These are phyloP conservation scores for Pyrenochaeta sp. DNA, from an alignment of 2,329 filamentous ascomycete genomes.

Conservation along the genomic window DNA sequence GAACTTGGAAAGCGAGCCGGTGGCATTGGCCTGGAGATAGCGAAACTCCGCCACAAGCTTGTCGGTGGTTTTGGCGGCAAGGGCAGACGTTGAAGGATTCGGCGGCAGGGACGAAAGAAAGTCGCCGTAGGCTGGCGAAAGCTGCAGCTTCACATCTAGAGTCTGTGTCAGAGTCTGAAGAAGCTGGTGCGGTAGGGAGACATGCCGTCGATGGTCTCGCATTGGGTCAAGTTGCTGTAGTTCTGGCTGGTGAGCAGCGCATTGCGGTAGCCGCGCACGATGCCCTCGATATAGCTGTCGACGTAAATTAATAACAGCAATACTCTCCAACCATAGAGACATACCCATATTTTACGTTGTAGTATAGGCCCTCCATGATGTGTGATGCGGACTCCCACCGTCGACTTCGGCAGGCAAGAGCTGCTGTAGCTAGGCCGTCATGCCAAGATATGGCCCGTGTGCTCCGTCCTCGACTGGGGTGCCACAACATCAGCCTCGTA, in stretches of 20 bases:
- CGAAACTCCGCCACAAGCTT: slow-evolving; percentile 98
- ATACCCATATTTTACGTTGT: slow-evolving; percentile 93
- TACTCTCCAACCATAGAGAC: slow-evolving; percentile 29
- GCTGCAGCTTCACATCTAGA: slow-evolving; percentile 94
- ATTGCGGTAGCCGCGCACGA: slow-evolving; percentile 97
- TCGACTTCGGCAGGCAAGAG: slow-evolving; percentile 22
- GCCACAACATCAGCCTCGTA: slow-evolving; percentile 1
- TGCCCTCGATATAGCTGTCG: slow-evolving; percentile 90
- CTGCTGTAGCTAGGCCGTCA: slow-evolving; percentile 31
- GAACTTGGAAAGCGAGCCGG: slow-evolving; percentile 89
- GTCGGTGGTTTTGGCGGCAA: slow-evolving; percentile 94
- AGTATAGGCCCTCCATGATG: slow-evolving; percentile 88
- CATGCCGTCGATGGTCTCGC: slow-evolving; percentile 94
- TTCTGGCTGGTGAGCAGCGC: slow-evolving; percentile 86
- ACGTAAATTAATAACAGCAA: slow-evolving; percentile 20
- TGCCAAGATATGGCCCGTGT: slow-evolving; percentile 27
- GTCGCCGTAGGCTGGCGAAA: slow-evolving; percentile 95
- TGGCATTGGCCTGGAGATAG: slow-evolving; percentile 93
- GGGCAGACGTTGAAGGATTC: slow-evolving; percentile 93
- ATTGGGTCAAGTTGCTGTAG: slow-evolving; percentile 96
- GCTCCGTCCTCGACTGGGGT: slow-evolving; percentile 21
- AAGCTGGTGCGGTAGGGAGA: slow-evolving; percentile 5
- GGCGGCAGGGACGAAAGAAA: slow-evolving; percentile 93
- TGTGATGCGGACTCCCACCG: slow-evolving; percentile 24
- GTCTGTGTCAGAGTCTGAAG: slow-evolving; percentile 10